These are phyloP conservation scores for Diaporthe vaccinii DNA, from an alignment of 2,329 filamentous ascomycete species.

Conservation along the genomic window DNA sequence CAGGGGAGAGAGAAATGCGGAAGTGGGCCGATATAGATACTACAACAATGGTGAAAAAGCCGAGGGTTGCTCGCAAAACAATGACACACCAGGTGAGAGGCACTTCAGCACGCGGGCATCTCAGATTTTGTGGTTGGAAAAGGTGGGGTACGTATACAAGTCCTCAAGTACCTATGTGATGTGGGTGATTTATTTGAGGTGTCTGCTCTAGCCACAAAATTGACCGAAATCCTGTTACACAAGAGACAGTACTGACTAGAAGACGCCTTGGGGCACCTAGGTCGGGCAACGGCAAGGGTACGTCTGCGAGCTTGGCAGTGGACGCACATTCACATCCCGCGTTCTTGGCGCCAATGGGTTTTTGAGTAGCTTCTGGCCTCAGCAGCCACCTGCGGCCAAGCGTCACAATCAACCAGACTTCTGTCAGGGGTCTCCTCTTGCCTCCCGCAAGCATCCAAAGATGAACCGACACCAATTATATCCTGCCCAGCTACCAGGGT, in stretches of 20 bases:
- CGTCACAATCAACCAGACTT: neutral
- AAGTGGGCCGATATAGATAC: neutral
- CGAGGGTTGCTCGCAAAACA: neutral
- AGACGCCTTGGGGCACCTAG: neutral
- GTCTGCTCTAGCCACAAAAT: neutral
- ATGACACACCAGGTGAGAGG: neutral
- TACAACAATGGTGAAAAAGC: neutral
- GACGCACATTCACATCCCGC: neutral
- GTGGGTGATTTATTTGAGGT: too few relatives aligned
- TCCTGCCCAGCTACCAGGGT: neutral
- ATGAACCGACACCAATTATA: neutral
- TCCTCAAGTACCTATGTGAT: too few relatives aligned
- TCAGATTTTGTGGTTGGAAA: neutral
- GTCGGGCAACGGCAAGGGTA: neutral
- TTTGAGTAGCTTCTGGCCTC: neutral
- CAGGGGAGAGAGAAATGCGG: neutral
- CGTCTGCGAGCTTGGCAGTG: neutral
- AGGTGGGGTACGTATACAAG: neutral
- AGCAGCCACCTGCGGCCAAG: neutral
- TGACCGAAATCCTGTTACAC: neutral
- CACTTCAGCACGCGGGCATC: neutral
- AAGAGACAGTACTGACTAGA: neutral
- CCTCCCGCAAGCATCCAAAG: neutral
- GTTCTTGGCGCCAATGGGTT: fast-evolving
- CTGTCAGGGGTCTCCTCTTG: neutral